Evolutionary conservation across 2,329 filamentous ascomycete genomes (phyloP).

Genomic region (Ceratocystis diversiconidia): DNA sequence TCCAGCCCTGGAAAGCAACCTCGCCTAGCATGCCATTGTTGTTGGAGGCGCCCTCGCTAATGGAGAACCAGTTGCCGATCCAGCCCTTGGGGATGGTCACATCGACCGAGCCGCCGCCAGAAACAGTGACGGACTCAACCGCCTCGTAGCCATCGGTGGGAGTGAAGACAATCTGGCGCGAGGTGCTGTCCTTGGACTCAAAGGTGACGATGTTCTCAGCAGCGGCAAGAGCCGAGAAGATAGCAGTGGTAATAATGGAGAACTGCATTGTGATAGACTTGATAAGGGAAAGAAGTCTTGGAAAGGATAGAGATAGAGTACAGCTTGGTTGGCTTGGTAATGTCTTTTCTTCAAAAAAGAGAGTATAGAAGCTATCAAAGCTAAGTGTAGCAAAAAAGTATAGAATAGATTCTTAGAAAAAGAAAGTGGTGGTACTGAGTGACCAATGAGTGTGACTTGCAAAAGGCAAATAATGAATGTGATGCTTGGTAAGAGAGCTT

Average conservation of each 20-base stretch:
- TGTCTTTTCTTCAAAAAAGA: conserved; percentile 7
- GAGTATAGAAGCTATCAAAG: conserved; percentile 4
- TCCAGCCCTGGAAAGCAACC: conserved; percentile 36
- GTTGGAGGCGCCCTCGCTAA: conserved; percentile 31
- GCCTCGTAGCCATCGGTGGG: conserved; percentile 25
- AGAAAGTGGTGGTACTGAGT: conserved; percentile 7
- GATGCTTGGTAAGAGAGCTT: neutral
- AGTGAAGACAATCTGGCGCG: conserved; percentile 39
- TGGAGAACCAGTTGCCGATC: conserved; percentile 38
- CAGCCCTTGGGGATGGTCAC: conserved; percentile 32
- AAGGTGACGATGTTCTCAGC: conserved; percentile 42
- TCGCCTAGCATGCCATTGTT: conserved; percentile 39
- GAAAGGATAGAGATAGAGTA: neutral
- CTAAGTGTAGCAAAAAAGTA: neutral
- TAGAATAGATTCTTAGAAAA: neutral
- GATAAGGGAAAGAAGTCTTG: neutral
- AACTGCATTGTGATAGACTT: conserved; percentile 14
- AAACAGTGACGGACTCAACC: conserved; percentile 30
- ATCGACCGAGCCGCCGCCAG: conserved; percentile 27
- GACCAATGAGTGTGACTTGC: conserved; percentile 5
- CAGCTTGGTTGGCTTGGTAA: neutral
- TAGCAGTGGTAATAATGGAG: conserved; percentile 29
- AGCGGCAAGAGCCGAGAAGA: conserved; percentile 32
- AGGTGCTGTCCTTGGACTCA: conserved; percentile 39
- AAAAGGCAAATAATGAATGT: conserved; percentile 17